Conservation (phyloP, 2,329 filamentous ascomycete genomes). For the Ascocoryne sarcoides region DNA sequence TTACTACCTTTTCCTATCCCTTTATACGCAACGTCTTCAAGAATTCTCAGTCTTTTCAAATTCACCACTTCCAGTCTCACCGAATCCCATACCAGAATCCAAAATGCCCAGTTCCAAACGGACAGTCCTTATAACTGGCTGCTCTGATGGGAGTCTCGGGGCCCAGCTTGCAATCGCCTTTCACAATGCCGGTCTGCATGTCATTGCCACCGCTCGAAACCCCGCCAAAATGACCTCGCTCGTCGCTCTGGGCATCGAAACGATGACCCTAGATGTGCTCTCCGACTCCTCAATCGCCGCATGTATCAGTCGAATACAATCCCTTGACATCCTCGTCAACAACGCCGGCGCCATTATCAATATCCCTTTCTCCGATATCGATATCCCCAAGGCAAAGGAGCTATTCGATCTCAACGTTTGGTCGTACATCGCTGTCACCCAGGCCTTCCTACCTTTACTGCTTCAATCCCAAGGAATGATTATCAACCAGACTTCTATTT, state of each 20-base stretch:
- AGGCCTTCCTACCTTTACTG: slow-evolving; percentile 14
- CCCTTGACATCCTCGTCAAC: slow-evolving; percentile 19
- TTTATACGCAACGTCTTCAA: too few relatives aligned
- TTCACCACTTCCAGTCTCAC: too few relatives aligned
- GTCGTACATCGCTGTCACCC: slow-evolving; percentile 7
- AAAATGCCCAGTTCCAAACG: slow-evolving; percentile 1
- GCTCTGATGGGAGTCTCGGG: slow-evolving; percentile 32
- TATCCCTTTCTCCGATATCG: background rate
- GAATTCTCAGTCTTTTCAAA: background rate
- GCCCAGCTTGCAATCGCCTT: slow-evolving; percentile 32
- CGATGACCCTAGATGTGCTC: slow-evolving; percentile 33
- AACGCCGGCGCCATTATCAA: slow-evolving; percentile 15
- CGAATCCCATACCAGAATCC: too few relatives aligned
- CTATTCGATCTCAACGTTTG: slow-evolving; percentile 8
- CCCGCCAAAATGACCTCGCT: slow-evolving; percentile 27
- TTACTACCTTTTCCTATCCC: too few relatives aligned
- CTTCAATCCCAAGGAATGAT: slow-evolving; percentile 30
- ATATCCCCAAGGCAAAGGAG: slow-evolving; percentile 14
- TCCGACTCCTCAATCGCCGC: slow-evolving; percentile 28
- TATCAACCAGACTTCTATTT: slow-evolving; percentile 36
- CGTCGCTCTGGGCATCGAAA: slow-evolving; percentile 21
- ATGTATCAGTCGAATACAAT: slow-evolving; percentile 25
- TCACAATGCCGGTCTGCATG: slow-evolving; percentile 29
- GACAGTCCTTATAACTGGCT: slow-evolving; percentile 33
- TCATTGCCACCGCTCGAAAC: slow-evolving; percentile 34